Base-by-base conservation (phyloP, 495 filamentous ascomycete species). In the Clohesyomyces aquaticus region DNA sequence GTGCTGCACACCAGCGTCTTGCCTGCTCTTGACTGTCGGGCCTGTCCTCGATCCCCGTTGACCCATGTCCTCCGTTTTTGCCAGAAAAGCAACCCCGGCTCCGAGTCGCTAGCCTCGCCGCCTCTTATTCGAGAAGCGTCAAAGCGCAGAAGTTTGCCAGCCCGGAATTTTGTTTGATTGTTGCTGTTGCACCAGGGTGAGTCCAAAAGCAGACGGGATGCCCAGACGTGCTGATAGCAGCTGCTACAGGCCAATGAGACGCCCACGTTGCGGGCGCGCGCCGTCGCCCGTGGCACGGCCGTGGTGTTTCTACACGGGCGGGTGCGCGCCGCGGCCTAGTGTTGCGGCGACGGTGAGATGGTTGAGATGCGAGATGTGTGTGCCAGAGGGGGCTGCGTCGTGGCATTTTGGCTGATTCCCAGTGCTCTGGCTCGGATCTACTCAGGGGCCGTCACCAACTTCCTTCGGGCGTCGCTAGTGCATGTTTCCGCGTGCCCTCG, bases 381-480 rank as follows among this genome's bases (percentile, higher is more conserved):
- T n/a, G 49, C 12, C 10, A 12, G 43, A 6, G 14, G 4, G 43
- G 28, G 38, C 27, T 26, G 51, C 38, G 50, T 32, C 25, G 41
- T 22, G 14, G 32, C 14, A 22, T 16, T 19, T 49, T 21, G 18
- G 25, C 29, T 9, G 58, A 43, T 16, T 54, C 63, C 63, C 63
- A 47, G 63, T 26, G 49, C 47, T 18, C 19, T 66, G 63, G 63
- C 49, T 66, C 49, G 32, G 56, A 60, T 61, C 55, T 60, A 41
- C 63, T 45, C 63, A 66, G 63, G 63, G 63, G 55, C 56, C 51
- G 55, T 60, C 49, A 52, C 27, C 55, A 66, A 22, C 41, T 56
- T 41, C 48, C 47, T 45, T 29, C 29, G 49, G 55, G 55, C 63
- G 42, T 35, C 50, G 55, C 43, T 66, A 61, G 63, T 28, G 56